Base-by-base conservation (phyloP, 192 early-diverging fungal genomes). In the Umbelopsis vinacea region DNA sequence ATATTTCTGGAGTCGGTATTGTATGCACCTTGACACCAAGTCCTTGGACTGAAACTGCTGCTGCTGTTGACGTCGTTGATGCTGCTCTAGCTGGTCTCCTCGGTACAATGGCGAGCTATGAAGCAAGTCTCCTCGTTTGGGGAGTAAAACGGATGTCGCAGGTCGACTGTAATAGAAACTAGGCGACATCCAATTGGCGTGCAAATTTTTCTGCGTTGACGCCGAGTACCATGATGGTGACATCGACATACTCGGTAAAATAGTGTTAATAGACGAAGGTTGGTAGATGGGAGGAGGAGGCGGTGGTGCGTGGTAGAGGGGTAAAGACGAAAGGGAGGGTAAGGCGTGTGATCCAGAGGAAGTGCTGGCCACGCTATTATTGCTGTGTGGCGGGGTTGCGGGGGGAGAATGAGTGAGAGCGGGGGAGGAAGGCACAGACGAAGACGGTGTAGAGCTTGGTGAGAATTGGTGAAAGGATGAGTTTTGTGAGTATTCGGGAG, bases 81-180 rank as follows among this genome's bases (percentile, higher is more conserved):
- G 46, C 33, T 70, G 74, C n/a, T 71, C 55, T 21, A 71, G 54
- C 7, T 63, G 57, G 15, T 37, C 19, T 1, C 52, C 54, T 5
- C 46, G 47, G 23, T 45, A 26, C 46, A 26, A 11, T 4, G 46
- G 43, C 2, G 52, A 53, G 6, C 24, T 43, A 37, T 53, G 63
- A 11, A n/a, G 21, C 15, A 57, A 45, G 11, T 35, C 33, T 22
- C 52, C 60, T 48, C 55, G 45, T 52, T 78, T 67, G 26, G 76
- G 76, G 24, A 78, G 22, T 4, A 74, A n/a, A n/a, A 71, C 72
- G 1, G 76, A 54, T 0, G 72, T 71, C 9, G 71, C 71, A 15
- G 71, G 72, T 23, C 76, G 68, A 55, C 76, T 78, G 22, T 78
- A 78, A 54, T 78, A 78, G 46, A 78, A 78, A n/a, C 72, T 74